phyloP scores from a whole-genome alignment of 495 filamentous ascomycete species.

The Acidomyces sp. region DNA sequence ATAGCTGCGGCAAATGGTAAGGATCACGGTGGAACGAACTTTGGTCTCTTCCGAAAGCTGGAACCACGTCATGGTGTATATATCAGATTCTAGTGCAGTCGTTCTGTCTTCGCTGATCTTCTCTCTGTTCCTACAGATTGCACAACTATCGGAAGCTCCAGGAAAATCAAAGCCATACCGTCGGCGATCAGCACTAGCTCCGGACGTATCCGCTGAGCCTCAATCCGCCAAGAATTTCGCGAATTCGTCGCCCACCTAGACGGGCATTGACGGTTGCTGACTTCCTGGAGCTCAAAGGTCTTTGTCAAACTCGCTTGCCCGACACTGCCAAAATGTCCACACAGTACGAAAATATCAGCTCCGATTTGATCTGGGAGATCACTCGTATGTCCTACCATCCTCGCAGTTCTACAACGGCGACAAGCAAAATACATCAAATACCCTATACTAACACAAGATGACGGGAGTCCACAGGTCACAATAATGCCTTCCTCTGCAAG shows the following conservation, averaged over 20 bases:
- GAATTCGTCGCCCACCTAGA: neutral
- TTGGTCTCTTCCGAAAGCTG: conserved; percentile 95
- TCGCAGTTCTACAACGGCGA: no score
- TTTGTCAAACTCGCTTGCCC: neutral
- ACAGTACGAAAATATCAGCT: conserved; percentile 46
- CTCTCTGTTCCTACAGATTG: no score
- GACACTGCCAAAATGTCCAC: conserved; percentile 28
- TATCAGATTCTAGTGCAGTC: no score
- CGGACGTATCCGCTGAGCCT: neutral
- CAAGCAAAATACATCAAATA: no score
- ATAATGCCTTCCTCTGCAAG: conserved; percentile 83
- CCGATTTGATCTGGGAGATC: conserved; percentile 84
- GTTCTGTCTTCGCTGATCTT: no score
- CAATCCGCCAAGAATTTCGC: conserved; percentile 1
- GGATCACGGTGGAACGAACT: conserved; percentile 34
- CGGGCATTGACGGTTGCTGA: neutral
- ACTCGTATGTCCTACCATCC: conserved; percentile 49
- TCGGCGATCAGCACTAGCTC: no score
- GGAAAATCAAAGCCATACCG: no score
- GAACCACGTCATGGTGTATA: conserved; percentile 33
- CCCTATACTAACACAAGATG: conserved; percentile 1
- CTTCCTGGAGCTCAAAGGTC: neutral
- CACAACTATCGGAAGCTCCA: no score
- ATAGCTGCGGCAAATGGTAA: neutral
- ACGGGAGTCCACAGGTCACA: conserved; percentile 41